Base-by-base conservation (phyloP, 2,329 filamentous ascomycete species). In the Myriosclerotinia duriaeana region DNA sequence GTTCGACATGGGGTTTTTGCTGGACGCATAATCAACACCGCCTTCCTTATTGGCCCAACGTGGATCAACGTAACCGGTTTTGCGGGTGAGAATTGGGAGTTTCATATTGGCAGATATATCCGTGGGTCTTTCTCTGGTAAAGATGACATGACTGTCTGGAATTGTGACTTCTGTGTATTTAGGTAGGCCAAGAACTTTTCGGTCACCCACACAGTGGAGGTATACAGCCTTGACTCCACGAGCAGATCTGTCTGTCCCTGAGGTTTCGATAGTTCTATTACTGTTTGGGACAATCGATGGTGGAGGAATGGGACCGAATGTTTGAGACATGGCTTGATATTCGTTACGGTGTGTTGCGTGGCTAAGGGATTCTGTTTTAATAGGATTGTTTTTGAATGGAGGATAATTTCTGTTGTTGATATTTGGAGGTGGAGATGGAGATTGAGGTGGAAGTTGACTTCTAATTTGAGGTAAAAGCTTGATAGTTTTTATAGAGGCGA, bases 111-210 rank as follows among this genome's bases (percentile, higher is more conserved):
- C 12, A 9, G 53, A 40, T 5, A 55, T 40, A 9, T 11, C 12
- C 5, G 36, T 40, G 1, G 36, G 36, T 7, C 11, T 22, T 2
- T 40, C 53, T 15, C 20, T 55, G 11, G 5, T 55, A 11, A 22
- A 40, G 4, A 38, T 40, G 5, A 40, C 17, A 40, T 55, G n/a
- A 11, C 2, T 55, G 12, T 40, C 20, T 5, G 34, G 17, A 20
- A 55, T 55, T 5, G n/a, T 40, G 15, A 40, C 53, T 55, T 55
- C 53, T 3, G 53, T 55, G n/a, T 55, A 55, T 40, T 40, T 40
- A 15, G 53, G 36, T 8, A 17, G 5, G 4, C 36, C 6, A 26
- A 55, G n/a, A 11, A 40, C 4, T 17, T 15, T 40, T 26, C 5
- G 53, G 14, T 55, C n/a, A 3, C 38, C n/a, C 3, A 17, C 5